Conservation (phyloP, 306 rosid species). For the Geum urbanum region DNA sequence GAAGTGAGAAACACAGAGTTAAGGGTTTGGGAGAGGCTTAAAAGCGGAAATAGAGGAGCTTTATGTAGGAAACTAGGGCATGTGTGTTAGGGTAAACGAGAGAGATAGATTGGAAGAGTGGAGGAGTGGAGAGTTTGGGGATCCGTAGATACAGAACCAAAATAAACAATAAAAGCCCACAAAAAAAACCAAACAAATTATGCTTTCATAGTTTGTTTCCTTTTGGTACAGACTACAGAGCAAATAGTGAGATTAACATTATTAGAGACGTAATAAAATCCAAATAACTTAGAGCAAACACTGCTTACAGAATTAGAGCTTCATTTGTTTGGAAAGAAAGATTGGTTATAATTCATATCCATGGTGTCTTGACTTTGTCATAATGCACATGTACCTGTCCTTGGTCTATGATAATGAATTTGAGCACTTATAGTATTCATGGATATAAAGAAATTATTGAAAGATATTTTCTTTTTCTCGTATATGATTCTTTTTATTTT, state of each 20-base stretch:
- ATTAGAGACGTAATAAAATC: not conserved
- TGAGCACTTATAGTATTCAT: not conserved
- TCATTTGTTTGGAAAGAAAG: not conserved
- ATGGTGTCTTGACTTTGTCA: not conserved
- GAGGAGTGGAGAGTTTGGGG: slow-evolving; percentile 22
- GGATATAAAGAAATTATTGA: not conserved
- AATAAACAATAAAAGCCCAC: not conserved
- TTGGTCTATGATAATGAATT: not conserved
- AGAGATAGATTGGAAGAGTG: not conserved
- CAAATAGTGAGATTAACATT: not conserved
- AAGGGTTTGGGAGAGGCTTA: not conserved
- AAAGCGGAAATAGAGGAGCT: slow-evolving; percentile 29
- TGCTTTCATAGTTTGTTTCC: not conserved
- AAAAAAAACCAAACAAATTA: not conserved
- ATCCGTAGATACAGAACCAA: slow-evolving; percentile 8
- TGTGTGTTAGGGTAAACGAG: slow-evolving; percentile 50
- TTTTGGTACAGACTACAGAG: not conserved
- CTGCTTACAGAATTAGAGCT: too few relatives aligned
- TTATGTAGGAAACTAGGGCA: slow-evolving; percentile 41
- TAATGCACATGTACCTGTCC: slow-evolving; percentile 6
- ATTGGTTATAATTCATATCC: not conserved
- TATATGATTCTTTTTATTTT: not conserved
- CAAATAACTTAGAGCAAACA: not conserved
- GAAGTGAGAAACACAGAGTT: slow-evolving; percentile 18
- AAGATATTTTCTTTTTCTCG: not conserved